Conservation (phyloP, 148 eudicot genomes). For the Diospyros lotus region DNA sequence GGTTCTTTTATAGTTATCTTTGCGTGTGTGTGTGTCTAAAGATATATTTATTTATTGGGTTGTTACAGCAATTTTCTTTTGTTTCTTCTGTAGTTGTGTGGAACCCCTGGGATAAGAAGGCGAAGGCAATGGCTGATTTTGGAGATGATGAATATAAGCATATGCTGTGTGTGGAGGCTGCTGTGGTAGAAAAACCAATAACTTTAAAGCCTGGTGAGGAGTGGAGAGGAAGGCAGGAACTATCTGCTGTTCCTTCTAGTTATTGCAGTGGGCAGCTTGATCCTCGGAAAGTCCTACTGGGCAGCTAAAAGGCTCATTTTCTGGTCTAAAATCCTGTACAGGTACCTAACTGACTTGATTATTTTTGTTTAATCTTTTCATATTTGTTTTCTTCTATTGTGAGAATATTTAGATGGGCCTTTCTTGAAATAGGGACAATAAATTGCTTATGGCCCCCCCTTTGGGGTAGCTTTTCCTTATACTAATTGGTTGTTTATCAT, state of each 20-base stretch:
- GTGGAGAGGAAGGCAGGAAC: constrained; percentile 85
- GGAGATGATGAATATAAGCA: constrained; percentile 90
- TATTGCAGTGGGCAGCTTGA: constrained; percentile 87
- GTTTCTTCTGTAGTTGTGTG: constrained; percentile 59
- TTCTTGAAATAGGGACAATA: too few species aligned
- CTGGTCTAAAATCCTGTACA: constrained; percentile 34
- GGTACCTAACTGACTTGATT: constrained; percentile 22
- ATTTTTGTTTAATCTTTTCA: neutral
- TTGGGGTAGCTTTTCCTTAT: too few species aligned
- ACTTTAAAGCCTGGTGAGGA: constrained; percentile 88
- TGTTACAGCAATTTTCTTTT: neutral
- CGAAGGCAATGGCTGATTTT: constrained; percentile 80
- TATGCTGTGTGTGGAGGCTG: constrained; percentile 90
- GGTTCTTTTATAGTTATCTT: neutral
- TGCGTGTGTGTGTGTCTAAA: neutral
- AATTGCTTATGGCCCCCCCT: too few species aligned
- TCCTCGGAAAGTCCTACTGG: constrained; percentile 62
- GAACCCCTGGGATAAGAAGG: constrained; percentile 98
- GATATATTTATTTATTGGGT: neutral
- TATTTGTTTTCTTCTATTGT: neutral
- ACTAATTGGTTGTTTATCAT: too few species aligned
- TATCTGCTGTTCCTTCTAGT: constrained; percentile 84
- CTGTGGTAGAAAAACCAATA: constrained; percentile 81
- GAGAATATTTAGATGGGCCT: neutral
- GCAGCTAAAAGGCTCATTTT: constrained; percentile 26